Percentiles rank a stretch among this genome's conserved stretches.
phyloP scores from a whole-genome alignment of 2,329 filamentous ascomycete species.

The Phialocephala sp. region DNA sequence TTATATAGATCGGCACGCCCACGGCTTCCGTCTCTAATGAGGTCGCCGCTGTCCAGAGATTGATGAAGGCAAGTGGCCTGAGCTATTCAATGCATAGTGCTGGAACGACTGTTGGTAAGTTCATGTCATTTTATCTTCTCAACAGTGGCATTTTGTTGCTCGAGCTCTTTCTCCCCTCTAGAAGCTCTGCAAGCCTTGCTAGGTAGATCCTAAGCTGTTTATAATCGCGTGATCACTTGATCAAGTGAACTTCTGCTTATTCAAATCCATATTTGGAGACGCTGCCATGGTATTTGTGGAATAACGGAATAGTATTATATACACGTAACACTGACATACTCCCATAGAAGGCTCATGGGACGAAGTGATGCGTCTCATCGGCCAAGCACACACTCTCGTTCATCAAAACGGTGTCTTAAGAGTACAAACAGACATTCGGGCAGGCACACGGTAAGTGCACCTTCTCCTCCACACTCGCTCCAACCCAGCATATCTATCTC shows the following conservation, averaged over 20 bases:
- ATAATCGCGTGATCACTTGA: background rate
- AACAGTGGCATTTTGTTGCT: background rate
- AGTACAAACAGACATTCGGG: conserved; percentile 87
- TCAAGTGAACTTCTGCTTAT: too few species aligned
- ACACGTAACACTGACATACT: conserved; percentile 13
- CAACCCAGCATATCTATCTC: background rate
- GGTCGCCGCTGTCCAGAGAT: conserved; percentile 85
- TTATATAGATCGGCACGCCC: conserved; percentile 75
- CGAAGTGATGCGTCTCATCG: conserved; percentile 81
- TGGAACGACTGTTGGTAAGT: conserved; percentile 86
- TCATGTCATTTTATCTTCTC: conserved; percentile 12
- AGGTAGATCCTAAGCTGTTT: background rate
- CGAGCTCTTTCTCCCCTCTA: background rate
- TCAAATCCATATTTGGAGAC: background rate
- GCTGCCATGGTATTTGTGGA: background rate
- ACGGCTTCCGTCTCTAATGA: conserved; percentile 78
- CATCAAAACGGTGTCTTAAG: conserved; percentile 79
- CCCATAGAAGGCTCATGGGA: conserved; percentile 88
- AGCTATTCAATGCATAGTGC: conserved; percentile 91
- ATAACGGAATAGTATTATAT: background rate
- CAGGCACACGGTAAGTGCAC: conserved; percentile 67
- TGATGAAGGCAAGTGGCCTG: conserved; percentile 81
- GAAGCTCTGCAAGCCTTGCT: background rate
- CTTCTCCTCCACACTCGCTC: background rate
- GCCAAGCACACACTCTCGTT: conserved; percentile 81